These are phyloP conservation scores for Suillus subaureus DNA, from an alignment of 768 basidiomycete species.

Conservation along the genomic window DNA sequence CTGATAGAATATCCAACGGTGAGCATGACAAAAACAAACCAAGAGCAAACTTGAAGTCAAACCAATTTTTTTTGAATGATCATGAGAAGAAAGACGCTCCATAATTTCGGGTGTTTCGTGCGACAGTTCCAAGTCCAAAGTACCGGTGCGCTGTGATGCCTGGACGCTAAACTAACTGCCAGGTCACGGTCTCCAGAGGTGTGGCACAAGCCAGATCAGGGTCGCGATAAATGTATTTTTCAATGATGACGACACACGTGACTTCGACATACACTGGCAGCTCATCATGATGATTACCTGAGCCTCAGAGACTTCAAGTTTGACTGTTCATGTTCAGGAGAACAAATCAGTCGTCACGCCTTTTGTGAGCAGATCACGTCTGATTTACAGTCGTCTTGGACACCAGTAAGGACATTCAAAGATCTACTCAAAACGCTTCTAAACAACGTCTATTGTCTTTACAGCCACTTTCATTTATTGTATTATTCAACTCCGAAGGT, in stretches of 20 bases:
- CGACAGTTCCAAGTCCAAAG: neutral
- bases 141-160: neutral
- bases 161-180: neutral
- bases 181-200: neutral
- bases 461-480: neutral
- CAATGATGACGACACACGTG: neutral
- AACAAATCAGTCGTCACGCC: neutral
- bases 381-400: neutral
- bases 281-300: neutral
- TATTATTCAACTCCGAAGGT: neutral
- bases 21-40: neutral
- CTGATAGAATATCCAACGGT: neutral
- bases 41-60: neutral
- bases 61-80: neutral
- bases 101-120: neutral
- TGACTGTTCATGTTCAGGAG: neutral
- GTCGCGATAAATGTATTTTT: neutral
- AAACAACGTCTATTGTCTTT: conserved; percentile 4
- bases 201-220: no score
- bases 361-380: conserved; percentile 1
- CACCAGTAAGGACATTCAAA: neutral
- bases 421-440: neutral
- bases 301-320: no score
- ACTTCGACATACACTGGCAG: neutral
- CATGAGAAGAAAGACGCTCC: neutral